Base-by-base conservation (phyloP, 495 filamentous ascomycete species). In the Neurospora sp. region DNA sequence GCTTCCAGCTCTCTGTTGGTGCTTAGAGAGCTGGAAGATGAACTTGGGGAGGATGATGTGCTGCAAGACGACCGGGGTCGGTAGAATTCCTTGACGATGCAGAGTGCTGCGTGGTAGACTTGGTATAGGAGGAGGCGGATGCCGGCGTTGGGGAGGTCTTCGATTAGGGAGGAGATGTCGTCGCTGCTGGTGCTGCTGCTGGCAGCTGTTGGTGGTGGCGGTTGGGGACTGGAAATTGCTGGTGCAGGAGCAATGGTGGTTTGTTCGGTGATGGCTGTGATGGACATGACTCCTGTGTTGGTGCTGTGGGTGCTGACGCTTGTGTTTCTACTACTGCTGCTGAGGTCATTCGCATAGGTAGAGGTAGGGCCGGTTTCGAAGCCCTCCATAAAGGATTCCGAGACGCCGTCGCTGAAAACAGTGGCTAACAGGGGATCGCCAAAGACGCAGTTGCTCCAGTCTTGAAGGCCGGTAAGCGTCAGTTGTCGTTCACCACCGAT, bases 341-440 rank as follows among this genome's bases (percentile, higher is more conserved):
- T 75, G 69, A 74, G 69, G 11, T 39, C 35, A 12, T 12, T 40
- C 12, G 27, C 14, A 35, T 66, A 1, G 12, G 27, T 18, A 35
- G 72, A 27, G 31, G 8, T 12, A 59, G 48, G 35, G 16, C n/a
- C 2, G 20, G 20, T n/a, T 42, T 69, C 69, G 70, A 80, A 81
- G 10, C 83, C 83, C 38, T 74, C 75, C 2, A 85, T 77, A 73
- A 89, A 88, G 2, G 81, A 83, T 11, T 81, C 75, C 12, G 81
- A 83, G 0, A 83, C 82, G 23, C 80, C 77, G 14, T 82, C 82
- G 66, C 77, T 78, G 75, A 90, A 89, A 6, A 83, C 84, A 5
- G 81, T 82, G 4, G 83, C 83, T 59, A 91, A 78, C 20, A 88
- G 78, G 4, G 88, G 88, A 74, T 91, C 89, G 40, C 89, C 89